These are phyloP conservation scores for Arthroderma sp. DNA, from an alignment of 2,329 filamentous ascomycete species.

Conservation along the genomic window DNA sequence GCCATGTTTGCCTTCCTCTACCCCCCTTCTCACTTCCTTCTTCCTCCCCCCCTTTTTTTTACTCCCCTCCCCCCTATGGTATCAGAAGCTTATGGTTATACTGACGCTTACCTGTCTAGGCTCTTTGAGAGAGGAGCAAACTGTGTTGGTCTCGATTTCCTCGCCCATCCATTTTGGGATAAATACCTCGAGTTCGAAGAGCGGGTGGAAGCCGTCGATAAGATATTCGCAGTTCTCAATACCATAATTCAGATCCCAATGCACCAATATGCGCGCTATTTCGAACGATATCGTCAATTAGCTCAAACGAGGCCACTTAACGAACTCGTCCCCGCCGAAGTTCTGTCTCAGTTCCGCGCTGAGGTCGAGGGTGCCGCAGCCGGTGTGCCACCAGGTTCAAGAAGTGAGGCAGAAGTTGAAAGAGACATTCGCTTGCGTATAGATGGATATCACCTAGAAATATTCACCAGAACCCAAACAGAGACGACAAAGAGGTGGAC, in stretches of 20 bases:
- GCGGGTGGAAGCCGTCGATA: conserved; percentile 68
- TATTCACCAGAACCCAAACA: conserved; percentile 66
- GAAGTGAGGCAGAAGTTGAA: conserved; percentile 66
- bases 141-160: conserved; percentile 80
- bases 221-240: conserved; percentile 69
- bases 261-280: conserved; percentile 92
- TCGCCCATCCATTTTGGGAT: conserved; percentile 95
- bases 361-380: conserved; percentile 50
- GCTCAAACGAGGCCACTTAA: conserved; percentile 57
- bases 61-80: conserved; percentile 13
- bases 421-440: conserved; percentile 67
- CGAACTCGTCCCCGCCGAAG: conserved; percentile 59
- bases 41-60: conserved; percentile 14
- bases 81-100: conserved; percentile 11
- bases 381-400: conserved; percentile 31
- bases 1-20: conserved; percentile 34
- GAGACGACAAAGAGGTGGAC: conserved; percentile 91
- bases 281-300: conserved; percentile 72
- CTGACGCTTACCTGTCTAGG: conserved; percentile 41
- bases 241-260: conserved; percentile 82
- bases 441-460: conserved; percentile 66
- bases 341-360: conserved; percentile 52
- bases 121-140: conserved; percentile 82
- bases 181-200: conserved; percentile 98
- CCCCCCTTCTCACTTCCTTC: conserved; percentile 13